Conservation (phyloP, 768 basidiomycete genomes). For the Cubamyces sp. region DNA sequence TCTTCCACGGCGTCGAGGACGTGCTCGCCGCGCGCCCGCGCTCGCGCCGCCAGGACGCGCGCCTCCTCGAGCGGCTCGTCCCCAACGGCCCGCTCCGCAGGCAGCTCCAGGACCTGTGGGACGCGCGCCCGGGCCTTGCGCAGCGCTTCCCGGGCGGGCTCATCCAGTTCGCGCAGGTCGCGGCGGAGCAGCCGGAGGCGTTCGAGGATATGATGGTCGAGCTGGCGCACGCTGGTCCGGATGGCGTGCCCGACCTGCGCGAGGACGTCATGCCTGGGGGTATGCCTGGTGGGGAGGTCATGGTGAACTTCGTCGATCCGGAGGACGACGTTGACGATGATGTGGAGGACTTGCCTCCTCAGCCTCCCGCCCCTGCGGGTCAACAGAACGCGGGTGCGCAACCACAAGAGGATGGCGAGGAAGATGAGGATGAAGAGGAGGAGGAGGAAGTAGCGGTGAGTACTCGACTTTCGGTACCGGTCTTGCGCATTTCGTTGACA, state of each 20-base stretch:
- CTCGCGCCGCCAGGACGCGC: slow-evolving; percentile 51
- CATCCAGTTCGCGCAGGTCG: slow-evolving; percentile 62
- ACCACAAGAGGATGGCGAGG: slow-evolving; percentile 36
- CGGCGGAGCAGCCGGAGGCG: slow-evolving; percentile 43
- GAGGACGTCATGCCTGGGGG: slow-evolving; percentile 44
- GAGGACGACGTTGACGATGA: slow-evolving; percentile 45
- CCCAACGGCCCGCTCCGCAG: slow-evolving; percentile 59
- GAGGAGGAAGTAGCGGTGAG: slow-evolving; percentile 56
- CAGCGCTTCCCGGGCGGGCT: slow-evolving; percentile 67
- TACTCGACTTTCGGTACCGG: slow-evolving; percentile 6
- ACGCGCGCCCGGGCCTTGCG: slow-evolving; percentile 57
- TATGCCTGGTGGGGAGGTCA: slow-evolving; percentile 46
- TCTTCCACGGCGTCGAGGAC: slow-evolving; percentile 72
- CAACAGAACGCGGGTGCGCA: slow-evolving; percentile 30
- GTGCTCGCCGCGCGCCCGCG: slow-evolving; percentile 43
- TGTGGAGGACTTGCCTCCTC: slow-evolving; percentile 45
- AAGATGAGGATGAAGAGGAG: slow-evolving; percentile 49
- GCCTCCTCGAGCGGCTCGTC: slow-evolving; percentile 57
- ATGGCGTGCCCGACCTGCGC: slow-evolving; percentile 33
- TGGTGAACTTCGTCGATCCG: slow-evolving; percentile 33
- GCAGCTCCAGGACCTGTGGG: slow-evolving; percentile 63
- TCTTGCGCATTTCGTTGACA: not conserved
- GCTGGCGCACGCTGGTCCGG: slow-evolving; percentile 43
- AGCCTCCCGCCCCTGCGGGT: not conserved
- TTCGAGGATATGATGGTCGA: slow-evolving; percentile 63